Conservation (phyloP, 768 basidiomycete species). For the Boletus patriciae region DNA sequence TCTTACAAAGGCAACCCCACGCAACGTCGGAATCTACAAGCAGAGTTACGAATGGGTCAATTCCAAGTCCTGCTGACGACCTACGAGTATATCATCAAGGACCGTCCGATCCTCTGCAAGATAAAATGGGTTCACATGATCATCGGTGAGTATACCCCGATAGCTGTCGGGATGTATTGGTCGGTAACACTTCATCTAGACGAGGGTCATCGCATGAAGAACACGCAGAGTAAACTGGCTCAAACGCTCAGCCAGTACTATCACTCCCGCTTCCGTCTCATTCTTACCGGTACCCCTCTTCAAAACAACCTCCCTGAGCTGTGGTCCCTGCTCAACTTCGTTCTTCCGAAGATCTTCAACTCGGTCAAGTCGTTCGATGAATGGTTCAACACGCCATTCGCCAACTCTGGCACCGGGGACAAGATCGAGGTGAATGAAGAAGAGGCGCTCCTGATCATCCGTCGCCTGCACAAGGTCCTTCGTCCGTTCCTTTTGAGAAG, state of each 20-base stretch:
- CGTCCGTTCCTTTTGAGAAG: slow-evolving; percentile 91
- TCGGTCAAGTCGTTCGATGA: slow-evolving; percentile 99
- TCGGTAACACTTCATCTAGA: slow-evolving; percentile 43
- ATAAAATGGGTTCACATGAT: slow-evolving; percentile 98
- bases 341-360: slow-evolving; percentile 94
- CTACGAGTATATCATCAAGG: slow-evolving; percentile 98
- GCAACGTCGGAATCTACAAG: slow-evolving; percentile 76
- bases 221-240: slow-evolving; percentile 84
- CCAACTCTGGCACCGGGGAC: slow-evolving; percentile 95
- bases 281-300: slow-evolving; percentile 92
- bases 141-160: slow-evolving; percentile 56
- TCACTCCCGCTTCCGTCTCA: slow-evolving; percentile 88
- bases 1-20: slow-evolving; percentile 92
- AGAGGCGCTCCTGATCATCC: slow-evolving; percentile 96
- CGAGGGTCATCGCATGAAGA: slow-evolving; percentile 98
- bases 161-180: background rate
- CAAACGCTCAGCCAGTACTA: slow-evolving; percentile 92
- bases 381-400: slow-evolving; percentile 99
- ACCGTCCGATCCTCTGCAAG: slow-evolving; percentile 85
- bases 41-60: slow-evolving; percentile 71
- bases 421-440: slow-evolving; percentile 99
- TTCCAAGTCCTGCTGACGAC: slow-evolving; percentile 95
- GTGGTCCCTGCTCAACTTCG: slow-evolving; percentile 95
- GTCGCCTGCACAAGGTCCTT: slow-evolving; percentile 93
- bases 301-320: slow-evolving; percentile 97